Percentiles rank a stretch among this genome's conserved stretches.
These are phyloP conservation scores for Boletus edulis DNA, from an alignment of 768 basidiomycete species.

Conservation along the genomic window DNA sequence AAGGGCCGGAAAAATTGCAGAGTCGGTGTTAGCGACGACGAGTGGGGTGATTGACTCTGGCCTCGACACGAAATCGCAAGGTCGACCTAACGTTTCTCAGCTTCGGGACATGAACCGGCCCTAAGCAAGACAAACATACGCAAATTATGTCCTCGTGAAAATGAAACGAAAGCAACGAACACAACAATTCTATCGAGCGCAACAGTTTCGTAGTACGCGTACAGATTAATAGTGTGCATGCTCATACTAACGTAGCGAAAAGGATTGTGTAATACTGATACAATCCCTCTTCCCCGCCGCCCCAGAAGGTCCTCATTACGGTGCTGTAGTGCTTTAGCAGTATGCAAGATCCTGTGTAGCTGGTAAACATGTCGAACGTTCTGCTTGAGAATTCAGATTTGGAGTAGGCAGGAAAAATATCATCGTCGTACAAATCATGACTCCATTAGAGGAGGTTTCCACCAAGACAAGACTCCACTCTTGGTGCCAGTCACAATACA, in stretches of 20 bases:
- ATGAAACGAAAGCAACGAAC: neutral
- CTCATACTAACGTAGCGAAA: slow-evolving; percentile 17
- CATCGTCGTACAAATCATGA: slow-evolving; percentile 28
- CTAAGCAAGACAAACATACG: slow-evolving; percentile 32
- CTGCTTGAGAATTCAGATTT: slow-evolving; percentile 12
- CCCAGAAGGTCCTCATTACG: slow-evolving; percentile 24
- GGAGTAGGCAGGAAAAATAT: neutral
- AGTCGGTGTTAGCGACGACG: slow-evolving; percentile 31
- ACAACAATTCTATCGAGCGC: neutral
- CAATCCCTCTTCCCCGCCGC: slow-evolving; percentile 22
- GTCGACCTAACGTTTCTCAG: slow-evolving; percentile 1
- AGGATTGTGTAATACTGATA: slow-evolving; percentile 31
- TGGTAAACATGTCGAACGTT: slow-evolving; percentile 10
- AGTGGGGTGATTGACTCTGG: slow-evolving; percentile 25
- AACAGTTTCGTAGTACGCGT: slow-evolving; percentile 10
- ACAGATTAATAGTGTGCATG: slow-evolving; percentile 28
- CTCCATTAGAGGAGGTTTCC: slow-evolving; percentile 36
- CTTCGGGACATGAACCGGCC: slow-evolving; percentile 30
- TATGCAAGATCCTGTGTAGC: slow-evolving; percentile 31
- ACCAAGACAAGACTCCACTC: slow-evolving; percentile 56
- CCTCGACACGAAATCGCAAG: slow-evolving; percentile 28
- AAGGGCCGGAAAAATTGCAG: slow-evolving; percentile 9
- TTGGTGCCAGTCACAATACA: slow-evolving; percentile 58
- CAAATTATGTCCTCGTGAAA: slow-evolving; percentile 13
- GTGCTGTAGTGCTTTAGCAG: slow-evolving; percentile 24